Percentiles rank a stretch among this genome's conserved stretches.
Evolutionary conservation across 163 green algal species (phyloP).

Genomic region (Volvox carteri): DNA sequence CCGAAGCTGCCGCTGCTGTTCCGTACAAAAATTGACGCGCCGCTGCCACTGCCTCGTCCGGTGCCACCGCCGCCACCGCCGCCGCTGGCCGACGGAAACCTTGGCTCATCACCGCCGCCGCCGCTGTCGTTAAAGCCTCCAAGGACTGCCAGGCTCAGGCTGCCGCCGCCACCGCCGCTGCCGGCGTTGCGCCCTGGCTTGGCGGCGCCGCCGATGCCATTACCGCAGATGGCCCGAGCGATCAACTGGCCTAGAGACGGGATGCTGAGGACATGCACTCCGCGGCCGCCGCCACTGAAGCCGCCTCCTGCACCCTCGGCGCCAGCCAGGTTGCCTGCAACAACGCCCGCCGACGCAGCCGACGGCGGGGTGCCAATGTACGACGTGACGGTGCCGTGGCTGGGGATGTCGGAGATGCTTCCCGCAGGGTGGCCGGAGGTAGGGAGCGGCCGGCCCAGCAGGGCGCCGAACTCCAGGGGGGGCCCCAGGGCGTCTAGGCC

Average conservation of each 20-base stretch:
- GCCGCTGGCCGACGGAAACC: neutral
- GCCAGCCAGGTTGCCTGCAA: neutral
- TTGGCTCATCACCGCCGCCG: neutral
- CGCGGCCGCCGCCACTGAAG: neutral
- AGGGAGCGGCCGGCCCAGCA: neutral
- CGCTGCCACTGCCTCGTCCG: too few relatives aligned
- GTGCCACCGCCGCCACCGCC: neutral
- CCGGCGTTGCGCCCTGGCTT: too few relatives aligned
- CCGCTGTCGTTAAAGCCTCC: neutral
- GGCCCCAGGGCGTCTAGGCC: neutral
- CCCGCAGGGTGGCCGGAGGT: neutral
- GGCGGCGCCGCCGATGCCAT: neutral
- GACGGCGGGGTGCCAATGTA: neutral
- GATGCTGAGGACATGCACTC: too few relatives aligned
- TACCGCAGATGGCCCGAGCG: slow-evolving; percentile 10
- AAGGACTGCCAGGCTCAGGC: neutral
- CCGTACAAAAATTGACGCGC: neutral
- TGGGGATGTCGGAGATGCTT: too few relatives aligned
- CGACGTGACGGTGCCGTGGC: slow-evolving; percentile 40
- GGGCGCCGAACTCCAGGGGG: neutral
- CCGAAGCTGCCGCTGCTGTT: neutral
- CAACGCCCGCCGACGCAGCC: neutral
- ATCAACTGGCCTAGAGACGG: slow-evolving; percentile 38
- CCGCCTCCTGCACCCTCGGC: too few relatives aligned
- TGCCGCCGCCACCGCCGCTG: neutral